A percentile compares a stretch with the other conserved stretches of the same genome.
Conservation (phyloP, 192 early-diverging fungal genomes). For the Mortierella alpina region DNA sequence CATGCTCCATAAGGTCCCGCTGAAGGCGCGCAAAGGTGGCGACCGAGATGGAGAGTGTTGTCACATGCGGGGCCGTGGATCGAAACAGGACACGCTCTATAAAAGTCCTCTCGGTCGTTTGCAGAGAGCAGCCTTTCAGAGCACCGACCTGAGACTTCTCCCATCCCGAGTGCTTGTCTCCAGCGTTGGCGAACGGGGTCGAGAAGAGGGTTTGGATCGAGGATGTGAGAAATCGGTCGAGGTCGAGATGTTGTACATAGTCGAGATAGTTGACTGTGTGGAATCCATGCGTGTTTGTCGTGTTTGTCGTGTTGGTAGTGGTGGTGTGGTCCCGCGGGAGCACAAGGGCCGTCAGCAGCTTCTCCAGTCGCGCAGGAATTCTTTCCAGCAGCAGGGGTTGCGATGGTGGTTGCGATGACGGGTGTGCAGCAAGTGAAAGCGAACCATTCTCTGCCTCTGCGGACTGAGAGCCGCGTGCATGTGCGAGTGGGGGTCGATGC, state of each 20-base stretch:
- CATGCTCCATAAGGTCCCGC: conserved; percentile 13
- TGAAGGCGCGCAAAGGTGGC: conserved; percentile 16
- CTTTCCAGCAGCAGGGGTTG: conserved; percentile 3
- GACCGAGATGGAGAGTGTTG: conserved; percentile 29
- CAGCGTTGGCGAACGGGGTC: not conserved
- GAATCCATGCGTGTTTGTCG: too few species aligned
- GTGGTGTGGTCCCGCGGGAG: not conserved
- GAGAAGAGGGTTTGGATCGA: conserved; percentile 18
- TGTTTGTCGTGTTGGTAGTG: not conserved
- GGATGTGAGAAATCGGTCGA: conserved; percentile 19
- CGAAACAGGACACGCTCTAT: conserved; percentile 14
- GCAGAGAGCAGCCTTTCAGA: too few species aligned
- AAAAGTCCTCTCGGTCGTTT: conserved; percentile 15
- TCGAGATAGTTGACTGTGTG: conserved; percentile 32
- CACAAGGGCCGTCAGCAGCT: too few species aligned
- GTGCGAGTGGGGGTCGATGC: not conserved
- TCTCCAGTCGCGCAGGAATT: not conserved
- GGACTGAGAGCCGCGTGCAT: not conserved
- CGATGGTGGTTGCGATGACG: not conserved
- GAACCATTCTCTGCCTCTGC: not conserved
- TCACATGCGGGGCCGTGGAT: conserved; percentile 18
- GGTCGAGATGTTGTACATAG: conserved; percentile 29
- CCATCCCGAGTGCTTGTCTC: not conserved
- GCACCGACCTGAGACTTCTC: not conserved
- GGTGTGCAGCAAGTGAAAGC: not conserved